Evolutionary conservation across 768 basidiomycete species (phyloP).

Genomic region (Solioccasus polychromus): DNA sequence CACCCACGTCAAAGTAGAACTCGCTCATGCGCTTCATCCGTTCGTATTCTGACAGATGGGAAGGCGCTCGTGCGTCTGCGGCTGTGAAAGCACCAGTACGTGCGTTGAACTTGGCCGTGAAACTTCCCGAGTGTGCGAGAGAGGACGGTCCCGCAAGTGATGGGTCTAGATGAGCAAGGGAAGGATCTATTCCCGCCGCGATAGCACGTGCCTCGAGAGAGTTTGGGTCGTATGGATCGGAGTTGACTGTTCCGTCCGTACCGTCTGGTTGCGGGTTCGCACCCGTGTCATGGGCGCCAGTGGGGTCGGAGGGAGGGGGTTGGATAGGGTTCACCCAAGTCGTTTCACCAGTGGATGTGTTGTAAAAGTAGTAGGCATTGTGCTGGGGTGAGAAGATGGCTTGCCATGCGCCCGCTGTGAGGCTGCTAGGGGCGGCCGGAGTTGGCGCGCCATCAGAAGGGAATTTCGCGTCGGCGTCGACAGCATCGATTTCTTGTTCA

Average conservation of each 20-base stretch:
- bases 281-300: conserved; percentile 14
- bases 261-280: conserved; percentile 23
- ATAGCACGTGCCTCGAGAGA: conserved; percentile 68
- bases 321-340: conserved; percentile 82
- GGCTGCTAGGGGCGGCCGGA: conserved; percentile 12
- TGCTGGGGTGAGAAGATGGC: conserved; percentile 76
- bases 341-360: conserved; percentile 69
- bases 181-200: conserved; percentile 81
- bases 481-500: too few relatives aligned
- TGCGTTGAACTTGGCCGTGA: conserved; percentile 75
- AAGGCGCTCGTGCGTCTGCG: conserved; percentile 64
- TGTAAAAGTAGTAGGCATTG: conserved; percentile 86
- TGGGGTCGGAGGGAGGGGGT: conserved; percentile 27
- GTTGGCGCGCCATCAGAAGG: too few relatives aligned
- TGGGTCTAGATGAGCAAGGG: conserved; percentile 78
- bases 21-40: conserved; percentile 79
- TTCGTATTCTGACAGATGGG: conserved; percentile 77
- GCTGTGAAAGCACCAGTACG: conserved; percentile 76
- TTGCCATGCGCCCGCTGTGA: conserved; percentile 57
- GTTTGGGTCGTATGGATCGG: conserved; percentile 30
- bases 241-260: conserved; percentile 12
- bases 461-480: too few relatives aligned
- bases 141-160: conserved; percentile 44
- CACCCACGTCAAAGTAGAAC: conserved; percentile 82
- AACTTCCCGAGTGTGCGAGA: conserved; percentile 39